phyloP scores from a whole-genome alignment of 257 asterid species.

The Solanum neorickii region DNA sequence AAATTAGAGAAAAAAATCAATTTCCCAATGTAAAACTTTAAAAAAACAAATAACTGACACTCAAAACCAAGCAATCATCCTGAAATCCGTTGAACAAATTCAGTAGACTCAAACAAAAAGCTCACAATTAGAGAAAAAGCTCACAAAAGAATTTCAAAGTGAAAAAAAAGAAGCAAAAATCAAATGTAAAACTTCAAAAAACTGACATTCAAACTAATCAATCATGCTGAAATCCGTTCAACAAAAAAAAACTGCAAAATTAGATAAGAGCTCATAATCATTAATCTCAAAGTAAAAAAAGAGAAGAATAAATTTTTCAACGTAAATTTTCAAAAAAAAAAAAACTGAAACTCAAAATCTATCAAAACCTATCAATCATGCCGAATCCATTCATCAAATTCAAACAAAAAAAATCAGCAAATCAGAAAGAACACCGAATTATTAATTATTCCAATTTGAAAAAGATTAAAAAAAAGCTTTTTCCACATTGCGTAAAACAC shows the following conservation, averaged over 20 bases:
- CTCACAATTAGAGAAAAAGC: too few species aligned
- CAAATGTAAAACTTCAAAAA: too few species aligned
- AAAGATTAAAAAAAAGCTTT: too few species aligned
- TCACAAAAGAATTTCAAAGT: too few species aligned
- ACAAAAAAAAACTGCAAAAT: not conserved
- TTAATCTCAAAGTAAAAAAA: too few species aligned
- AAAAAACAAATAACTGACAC: not conserved
- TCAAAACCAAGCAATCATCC: not conserved
- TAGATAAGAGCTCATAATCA: too few species aligned
- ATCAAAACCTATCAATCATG: too few species aligned
- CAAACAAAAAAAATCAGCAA: not conserved
- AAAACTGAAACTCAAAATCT: not conserved
- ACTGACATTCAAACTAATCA: not conserved
- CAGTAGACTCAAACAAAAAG: not conserved
- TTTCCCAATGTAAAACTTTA: not conserved
- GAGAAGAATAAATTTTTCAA: too few species aligned
- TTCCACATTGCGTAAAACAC: not conserved
- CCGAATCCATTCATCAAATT: too few species aligned
- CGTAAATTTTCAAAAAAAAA: too few species aligned
- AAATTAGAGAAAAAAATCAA: not conserved
- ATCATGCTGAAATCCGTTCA: not conserved
- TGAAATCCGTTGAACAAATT: not conserved
- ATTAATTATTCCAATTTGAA: not conserved
- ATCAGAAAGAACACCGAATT: not conserved
- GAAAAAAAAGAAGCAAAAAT: too few species aligned